These are phyloP conservation scores for Podila epigama DNA, from an alignment of 192 early-diverging fungal species.

Conservation along the genomic window DNA sequence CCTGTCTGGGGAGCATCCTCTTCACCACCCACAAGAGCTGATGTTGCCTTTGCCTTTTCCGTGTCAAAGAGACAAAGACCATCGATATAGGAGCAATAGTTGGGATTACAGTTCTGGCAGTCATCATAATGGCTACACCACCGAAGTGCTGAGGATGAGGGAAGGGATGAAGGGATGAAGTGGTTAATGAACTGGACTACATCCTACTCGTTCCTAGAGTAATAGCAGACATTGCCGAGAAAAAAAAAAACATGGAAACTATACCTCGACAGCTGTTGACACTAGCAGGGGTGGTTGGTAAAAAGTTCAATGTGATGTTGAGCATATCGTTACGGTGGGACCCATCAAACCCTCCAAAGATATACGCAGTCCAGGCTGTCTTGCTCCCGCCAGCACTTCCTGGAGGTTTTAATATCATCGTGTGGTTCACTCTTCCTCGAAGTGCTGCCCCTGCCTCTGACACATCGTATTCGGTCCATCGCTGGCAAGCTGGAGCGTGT, in stretches of 20 bases:
- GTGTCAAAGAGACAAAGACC: conserved; percentile 51
- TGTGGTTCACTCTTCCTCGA: conserved; percentile 30
- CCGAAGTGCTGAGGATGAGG: conserved; percentile 19
- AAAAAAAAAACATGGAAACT: neutral
- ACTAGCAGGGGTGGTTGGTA: neutral
- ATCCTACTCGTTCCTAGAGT: neutral
- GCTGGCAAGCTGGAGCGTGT: conserved; percentile 44
- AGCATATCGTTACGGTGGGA: conserved; percentile 13
- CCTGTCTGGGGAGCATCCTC: conserved; percentile 22
- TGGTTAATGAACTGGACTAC: neutral
- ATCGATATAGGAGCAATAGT: conserved; percentile 43
- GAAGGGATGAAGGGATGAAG: neutral
- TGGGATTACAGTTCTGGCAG: conserved; percentile 33
- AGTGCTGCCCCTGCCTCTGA: neutral
- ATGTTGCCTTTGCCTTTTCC: conserved; percentile 30
- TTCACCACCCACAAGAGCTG: conserved; percentile 7
- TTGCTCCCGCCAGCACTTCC: conserved; percentile 34
- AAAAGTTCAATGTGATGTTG: conserved; percentile 12
- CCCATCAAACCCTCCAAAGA: conserved; percentile 46
- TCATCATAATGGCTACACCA: conserved; percentile 50
- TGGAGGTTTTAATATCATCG: conserved; percentile 39
- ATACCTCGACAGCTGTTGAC: conserved; percentile 45
- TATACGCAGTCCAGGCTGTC: conserved; percentile 30
- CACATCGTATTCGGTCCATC: conserved; percentile 14
- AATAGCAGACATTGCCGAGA: neutral